phyloP scores from a whole-genome alignment of 306 rosid genomes.

The Ormosia semicastrata region DNA sequence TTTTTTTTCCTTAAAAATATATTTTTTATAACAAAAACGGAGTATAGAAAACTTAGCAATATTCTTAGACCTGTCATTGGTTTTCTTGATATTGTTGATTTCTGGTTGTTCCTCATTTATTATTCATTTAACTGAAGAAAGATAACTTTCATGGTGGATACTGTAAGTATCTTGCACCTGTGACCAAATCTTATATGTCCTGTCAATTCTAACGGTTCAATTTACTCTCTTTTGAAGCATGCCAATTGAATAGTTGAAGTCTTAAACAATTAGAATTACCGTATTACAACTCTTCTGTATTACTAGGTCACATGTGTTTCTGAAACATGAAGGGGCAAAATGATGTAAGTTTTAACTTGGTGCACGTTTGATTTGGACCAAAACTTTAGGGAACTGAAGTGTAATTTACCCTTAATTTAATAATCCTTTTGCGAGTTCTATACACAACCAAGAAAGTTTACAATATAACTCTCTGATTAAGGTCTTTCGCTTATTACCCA shows the following conservation, averaged over 20 bases:
- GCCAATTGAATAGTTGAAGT: not conserved
- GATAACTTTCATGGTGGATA: conserved; percentile 6
- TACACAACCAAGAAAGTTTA: not conserved
- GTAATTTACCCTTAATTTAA: not conserved
- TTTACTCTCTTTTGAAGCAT: not conserved
- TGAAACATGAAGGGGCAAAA: not conserved
- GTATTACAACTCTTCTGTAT: not conserved
- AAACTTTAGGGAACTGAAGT: not conserved
- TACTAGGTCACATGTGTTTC: not conserved
- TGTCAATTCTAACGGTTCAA: not conserved
- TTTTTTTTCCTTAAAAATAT: not conserved
- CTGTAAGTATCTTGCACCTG: not conserved
- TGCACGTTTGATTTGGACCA: not conserved
- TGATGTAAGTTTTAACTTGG: not conserved
- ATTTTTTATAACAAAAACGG: not conserved
- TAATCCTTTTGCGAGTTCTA: not conserved
- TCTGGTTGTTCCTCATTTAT: not conserved
- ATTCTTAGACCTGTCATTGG: not conserved
- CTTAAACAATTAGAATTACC: not conserved
- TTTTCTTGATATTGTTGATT: not conserved
- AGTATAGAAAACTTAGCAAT: not conserved
- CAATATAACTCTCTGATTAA: not conserved
- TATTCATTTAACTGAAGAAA: not conserved
- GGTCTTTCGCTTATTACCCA: not conserved
- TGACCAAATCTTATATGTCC: not conserved